These are phyloP conservation scores for Phytophthora citrophthora DNA, from an alignment of 352 stramenopile species.

Conservation along the genomic window DNA sequence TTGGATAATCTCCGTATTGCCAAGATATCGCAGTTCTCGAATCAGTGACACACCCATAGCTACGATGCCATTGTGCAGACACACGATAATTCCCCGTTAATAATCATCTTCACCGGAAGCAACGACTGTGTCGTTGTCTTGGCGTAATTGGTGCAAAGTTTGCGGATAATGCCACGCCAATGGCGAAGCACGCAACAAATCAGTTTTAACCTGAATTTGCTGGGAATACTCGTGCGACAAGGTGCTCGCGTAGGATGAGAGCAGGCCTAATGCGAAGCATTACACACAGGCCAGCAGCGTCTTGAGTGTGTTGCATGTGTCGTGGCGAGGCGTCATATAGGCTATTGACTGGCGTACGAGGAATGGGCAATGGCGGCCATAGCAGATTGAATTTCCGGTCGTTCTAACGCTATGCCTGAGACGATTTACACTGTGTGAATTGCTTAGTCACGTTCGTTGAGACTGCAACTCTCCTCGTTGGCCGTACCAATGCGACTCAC, in stretches of 20 bases:
- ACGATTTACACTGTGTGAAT: too few relatives aligned
- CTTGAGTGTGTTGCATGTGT: conserved; percentile 22
- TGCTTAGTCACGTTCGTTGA: too few relatives aligned
- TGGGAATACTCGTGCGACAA: conserved; percentile 24
- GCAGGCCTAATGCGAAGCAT: conserved; percentile 44
- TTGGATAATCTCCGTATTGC: conserved; percentile 30
- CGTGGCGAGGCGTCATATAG: background rate
- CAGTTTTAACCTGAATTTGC: background rate
- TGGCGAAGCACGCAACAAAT: conserved; percentile 17
- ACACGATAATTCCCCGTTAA: conserved; percentile 42
- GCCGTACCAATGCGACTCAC: too few relatives aligned
- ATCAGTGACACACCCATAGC: conserved; percentile 66
- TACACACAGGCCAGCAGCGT: conserved; percentile 48
- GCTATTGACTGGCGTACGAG: background rate
- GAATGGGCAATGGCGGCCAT: conserved; percentile 8
- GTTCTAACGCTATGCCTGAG: too few relatives aligned
- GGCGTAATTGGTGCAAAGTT: conserved; percentile 5
- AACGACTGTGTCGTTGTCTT: background rate
- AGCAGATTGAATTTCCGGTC: background rate
- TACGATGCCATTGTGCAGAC: conserved; percentile 54
- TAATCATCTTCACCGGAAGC: conserved; percentile 5
- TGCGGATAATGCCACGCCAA: conserved; percentile 9
- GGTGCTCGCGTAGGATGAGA: conserved; percentile 37
- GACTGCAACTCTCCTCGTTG: too few relatives aligned
- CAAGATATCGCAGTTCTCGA: conserved; percentile 42